Evolutionary conservation across 2,329 filamentous ascomycete species (phyloP), one percentile per base, ranked within the genome.

Genomic region (Calonectria leucothoes): DNA sequence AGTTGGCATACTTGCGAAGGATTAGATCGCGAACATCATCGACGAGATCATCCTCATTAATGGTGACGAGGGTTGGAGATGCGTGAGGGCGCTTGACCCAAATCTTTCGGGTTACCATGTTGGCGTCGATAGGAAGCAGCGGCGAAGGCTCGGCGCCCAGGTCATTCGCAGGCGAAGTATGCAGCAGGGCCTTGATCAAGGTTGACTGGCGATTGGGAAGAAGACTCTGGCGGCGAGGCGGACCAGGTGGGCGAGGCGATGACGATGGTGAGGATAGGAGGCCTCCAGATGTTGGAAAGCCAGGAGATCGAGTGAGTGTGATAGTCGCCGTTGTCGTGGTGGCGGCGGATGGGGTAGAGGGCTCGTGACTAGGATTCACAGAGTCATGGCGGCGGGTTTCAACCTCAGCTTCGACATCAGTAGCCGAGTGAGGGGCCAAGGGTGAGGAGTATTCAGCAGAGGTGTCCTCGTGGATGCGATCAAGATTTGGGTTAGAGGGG

Each of bases 1-100:
- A 97, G 85, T 99, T 98, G 79, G 93, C 92, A 84, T 98, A 99
- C 87, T 98, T 98, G 81, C 92, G 92, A 79, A 98, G 87, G 71
- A 98, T 97, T 88, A 95, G 92, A 79, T 98, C 97, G 79, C 96
- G 94, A 74, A 98, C 93, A 85, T 98, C 96, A 84, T 99, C 97
- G 71, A 98, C 96, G 79, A 98, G 87, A 82, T 98, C 95, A 80
- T 97, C 95, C 81, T 98, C 94, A 78, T 92, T 90, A 80, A 98
- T 94, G 74, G 93, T 92, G 69, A 99, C 93, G 80, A 97, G 89
- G 17, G 97, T 99, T 48, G 96, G 92, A 70, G 96, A 98, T 72
- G 93, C 94, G 76, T 93, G 91, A 25, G 94, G 94, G 80, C 96
- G 91, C 87, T 94, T 97, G 82, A 98, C 96, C 97, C 97, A 99